Conservation (phyloP, 2,329 filamentous ascomycete genomes). For the Ceratocystis destructans region DNA sequence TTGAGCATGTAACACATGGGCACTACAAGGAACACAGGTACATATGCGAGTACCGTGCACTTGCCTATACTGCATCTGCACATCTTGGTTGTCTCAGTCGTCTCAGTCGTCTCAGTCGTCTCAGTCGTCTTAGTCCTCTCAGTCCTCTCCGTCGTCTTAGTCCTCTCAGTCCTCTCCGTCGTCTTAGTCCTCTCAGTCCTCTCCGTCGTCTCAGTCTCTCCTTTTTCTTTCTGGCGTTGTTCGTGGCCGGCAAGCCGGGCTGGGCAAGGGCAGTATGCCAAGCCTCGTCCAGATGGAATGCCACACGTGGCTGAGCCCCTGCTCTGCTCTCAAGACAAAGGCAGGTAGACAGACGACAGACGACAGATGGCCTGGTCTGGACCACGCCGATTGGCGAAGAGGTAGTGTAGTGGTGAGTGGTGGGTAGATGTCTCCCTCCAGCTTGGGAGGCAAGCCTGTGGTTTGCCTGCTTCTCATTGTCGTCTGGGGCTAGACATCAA, state of each 20-base stretch:
- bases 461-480: too few species aligned
- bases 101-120: neutral
- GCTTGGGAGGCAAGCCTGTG: too few species aligned
- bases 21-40: too few species aligned
- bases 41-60: too few species aligned
- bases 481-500: too few species aligned
- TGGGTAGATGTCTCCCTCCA: too few species aligned
- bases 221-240: neutral
- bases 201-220: neutral
- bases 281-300: neutral
- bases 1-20: too few species aligned
- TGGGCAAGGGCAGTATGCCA: neutral
- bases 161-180: too few species aligned
- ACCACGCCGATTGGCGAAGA: too few species aligned
- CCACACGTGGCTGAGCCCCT: conserved; percentile 3
- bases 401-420: too few species aligned
- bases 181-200: neutral
- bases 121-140: too few species aligned
- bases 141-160: neutral
- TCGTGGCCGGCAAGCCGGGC: neutral
- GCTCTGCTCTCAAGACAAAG: neutral
- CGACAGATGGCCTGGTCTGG: neutral
- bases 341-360: too few species aligned
- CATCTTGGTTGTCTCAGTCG: neutral
- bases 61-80: neutral